Conservation (phyloP, 139 green algal species). For the Micromonas pusilla region DNA sequence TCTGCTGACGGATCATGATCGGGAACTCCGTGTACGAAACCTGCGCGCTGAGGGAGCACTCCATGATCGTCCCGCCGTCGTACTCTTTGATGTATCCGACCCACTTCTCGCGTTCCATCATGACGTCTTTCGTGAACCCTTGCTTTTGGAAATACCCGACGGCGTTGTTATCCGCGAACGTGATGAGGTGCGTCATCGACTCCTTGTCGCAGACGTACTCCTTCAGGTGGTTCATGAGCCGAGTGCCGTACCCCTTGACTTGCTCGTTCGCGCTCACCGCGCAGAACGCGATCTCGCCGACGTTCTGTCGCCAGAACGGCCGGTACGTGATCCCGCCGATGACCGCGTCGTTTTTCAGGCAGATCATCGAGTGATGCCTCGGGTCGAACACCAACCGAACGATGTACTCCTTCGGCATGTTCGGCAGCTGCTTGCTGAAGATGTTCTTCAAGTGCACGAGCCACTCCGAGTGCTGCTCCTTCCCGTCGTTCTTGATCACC, state of each 20-base stretch:
- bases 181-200: slow-evolving; percentile 83
- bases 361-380: slow-evolving; percentile 47
- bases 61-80: slow-evolving; percentile 97
- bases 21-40: slow-evolving; percentile 62
- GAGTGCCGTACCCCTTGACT: slow-evolving; percentile 85
- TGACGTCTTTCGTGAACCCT: slow-evolving; percentile 83
- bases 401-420: slow-evolving; percentile 99
- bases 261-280: slow-evolving; percentile 81
- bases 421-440: slow-evolving; percentile 90
- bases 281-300: slow-evolving; percentile 98
- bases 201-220: slow-evolving; percentile 69
- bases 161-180: slow-evolving; percentile 98
- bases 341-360: slow-evolving; percentile 48
- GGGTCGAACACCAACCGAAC: slow-evolving; percentile 83
- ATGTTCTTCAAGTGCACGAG: slow-evolving; percentile 89
- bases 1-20: slow-evolving; percentile 51
- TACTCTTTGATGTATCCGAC: slow-evolving; percentile 68
- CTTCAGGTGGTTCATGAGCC: slow-evolving; percentile 91
- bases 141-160: slow-evolving; percentile 98
- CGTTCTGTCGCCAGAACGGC: slow-evolving; percentile 54
- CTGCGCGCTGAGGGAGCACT: slow-evolving; percentile 70
- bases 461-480: slow-evolving; percentile 7
- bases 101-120: slow-evolving; percentile 45
- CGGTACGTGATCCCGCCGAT: slow-evolving; percentile 94
- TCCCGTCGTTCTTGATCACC: slow-evolving; percentile 25